phyloP scores from a whole-genome alignment of 495 filamentous ascomycete genomes.

The Cercophora scortea region DNA sequence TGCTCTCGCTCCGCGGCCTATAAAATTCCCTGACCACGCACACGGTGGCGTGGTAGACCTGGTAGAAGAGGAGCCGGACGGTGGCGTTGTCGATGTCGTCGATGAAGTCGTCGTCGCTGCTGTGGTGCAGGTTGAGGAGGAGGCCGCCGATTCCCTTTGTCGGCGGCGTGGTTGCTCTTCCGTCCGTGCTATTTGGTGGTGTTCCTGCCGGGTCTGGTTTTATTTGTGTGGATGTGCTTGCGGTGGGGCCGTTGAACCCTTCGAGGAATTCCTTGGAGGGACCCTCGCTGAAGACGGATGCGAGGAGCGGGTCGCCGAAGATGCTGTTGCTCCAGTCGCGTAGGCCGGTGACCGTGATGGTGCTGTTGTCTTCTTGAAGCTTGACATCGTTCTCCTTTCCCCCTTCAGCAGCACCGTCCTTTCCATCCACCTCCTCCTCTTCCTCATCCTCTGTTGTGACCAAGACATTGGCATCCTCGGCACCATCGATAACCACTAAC shows the following conservation, averaged over 20 bases:
- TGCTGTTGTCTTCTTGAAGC: not conserved
- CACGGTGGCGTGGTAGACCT: slow-evolving; percentile 39
- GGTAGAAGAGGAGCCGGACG: slow-evolving; percentile 37
- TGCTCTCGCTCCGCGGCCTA: slow-evolving; percentile 34
- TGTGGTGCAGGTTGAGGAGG: not conserved
- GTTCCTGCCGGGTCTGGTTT: too few species aligned
- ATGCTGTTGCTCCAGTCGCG: slow-evolving; percentile 45
- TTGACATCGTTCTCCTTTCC: not conserved
- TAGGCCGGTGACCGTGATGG: slow-evolving; percentile 23
- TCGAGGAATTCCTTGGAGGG: slow-evolving; percentile 34
- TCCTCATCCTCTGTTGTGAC: slow-evolving; percentile 9
- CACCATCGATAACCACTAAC: slow-evolving; percentile 29
- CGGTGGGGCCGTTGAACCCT: slow-evolving; percentile 15
- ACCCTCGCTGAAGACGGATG: slow-evolving; percentile 36
- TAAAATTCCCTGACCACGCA: slow-evolving; percentile 42
- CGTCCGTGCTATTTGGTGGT: too few species aligned
- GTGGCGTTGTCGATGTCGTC: slow-evolving; percentile 26
- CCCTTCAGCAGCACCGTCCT: not conserved
- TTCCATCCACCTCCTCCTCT: not conserved
- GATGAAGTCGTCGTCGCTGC: slow-evolving; percentile 18
- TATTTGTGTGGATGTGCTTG: not conserved
- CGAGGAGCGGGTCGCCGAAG: slow-evolving; percentile 54
- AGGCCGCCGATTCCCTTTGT: not conserved
- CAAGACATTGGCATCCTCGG: slow-evolving; percentile 25
- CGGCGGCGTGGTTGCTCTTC: not conserved